phyloP scores from a whole-genome alignment of 2,329 filamentous ascomycete species.

The Sclerotinia glacialis region DNA sequence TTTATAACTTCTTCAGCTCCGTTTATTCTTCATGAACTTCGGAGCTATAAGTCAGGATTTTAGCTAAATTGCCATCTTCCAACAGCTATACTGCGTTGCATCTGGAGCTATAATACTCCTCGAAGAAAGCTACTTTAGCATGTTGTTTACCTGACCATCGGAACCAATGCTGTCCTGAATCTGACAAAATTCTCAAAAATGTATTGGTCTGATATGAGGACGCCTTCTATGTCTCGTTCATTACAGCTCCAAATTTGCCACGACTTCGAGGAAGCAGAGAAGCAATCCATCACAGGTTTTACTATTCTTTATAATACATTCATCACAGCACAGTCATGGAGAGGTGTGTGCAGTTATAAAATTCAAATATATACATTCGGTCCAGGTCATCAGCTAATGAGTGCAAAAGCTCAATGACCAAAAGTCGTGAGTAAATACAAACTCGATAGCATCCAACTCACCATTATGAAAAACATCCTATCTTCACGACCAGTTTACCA shows the following conservation, averaged over 20 bases:
- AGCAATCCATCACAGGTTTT: not conserved
- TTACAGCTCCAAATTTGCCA: not conserved
- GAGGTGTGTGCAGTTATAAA: not conserved
- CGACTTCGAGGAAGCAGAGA: not conserved
- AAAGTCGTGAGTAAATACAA: not conserved
- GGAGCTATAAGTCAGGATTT: constrained; percentile 9
- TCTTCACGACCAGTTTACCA: not conserved
- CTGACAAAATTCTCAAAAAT: not conserved
- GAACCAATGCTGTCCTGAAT: constrained; percentile 3
- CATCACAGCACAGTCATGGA: not conserved
- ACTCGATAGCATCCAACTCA: constrained; percentile 7
- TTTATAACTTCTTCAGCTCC: too few species aligned
- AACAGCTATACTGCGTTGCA: not conserved
- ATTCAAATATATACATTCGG: not conserved
- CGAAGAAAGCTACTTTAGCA: constrained; percentile 1
- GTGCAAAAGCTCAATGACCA: constrained; percentile 3
- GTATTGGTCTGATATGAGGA: not conserved
- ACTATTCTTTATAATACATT: not conserved
- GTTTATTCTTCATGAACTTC: not conserved
- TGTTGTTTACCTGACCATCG: not conserved
- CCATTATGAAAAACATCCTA: not conserved
- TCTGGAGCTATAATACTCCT: constrained; percentile 8
- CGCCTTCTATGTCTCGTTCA: not conserved
- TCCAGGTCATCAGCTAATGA: not conserved
- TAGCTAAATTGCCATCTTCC: not conserved